phyloP scores from a whole-genome alignment of 2,329 filamentous ascomycete species.

The Malbranchea zuffiana region DNA sequence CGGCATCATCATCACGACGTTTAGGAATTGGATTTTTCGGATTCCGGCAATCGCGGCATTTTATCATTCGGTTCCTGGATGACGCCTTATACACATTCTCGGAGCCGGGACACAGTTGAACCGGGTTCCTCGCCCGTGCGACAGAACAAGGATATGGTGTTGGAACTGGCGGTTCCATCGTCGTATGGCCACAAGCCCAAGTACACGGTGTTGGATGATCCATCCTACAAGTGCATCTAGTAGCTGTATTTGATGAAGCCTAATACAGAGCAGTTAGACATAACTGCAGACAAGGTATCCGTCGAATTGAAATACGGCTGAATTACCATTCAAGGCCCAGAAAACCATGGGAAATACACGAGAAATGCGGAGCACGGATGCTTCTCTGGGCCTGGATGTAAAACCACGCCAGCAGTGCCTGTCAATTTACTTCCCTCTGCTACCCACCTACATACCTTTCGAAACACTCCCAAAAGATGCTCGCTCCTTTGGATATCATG shows the following conservation, averaged over 20 bases:
- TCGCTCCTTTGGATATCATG: too few species aligned
- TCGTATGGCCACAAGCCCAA: constrained; percentile 7
- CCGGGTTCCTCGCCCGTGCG: constrained; percentile 1
- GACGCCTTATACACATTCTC: constrained; percentile 4
- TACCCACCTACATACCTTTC: not conserved
- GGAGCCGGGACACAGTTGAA: constrained; percentile 1
- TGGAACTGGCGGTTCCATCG: not conserved
- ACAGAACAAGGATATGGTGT: not conserved
- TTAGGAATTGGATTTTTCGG: constrained; percentile 4
- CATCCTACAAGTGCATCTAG: constrained; percentile 2
- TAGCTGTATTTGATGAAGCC: not conserved
- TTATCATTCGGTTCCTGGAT: constrained; percentile 1
- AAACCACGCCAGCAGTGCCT: not conserved
- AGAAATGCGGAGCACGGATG: not conserved
- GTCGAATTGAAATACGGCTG: constrained; percentile 1
- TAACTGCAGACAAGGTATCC: not conserved
- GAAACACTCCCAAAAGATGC: not conserved
- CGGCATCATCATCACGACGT: constrained; percentile 3
- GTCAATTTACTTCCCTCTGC: not conserved
- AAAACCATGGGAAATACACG: not conserved
- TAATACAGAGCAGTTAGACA: constrained; percentile 2
- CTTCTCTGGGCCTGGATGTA: not conserved
- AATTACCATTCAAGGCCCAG: constrained; percentile 4
- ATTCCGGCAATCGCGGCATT: constrained; percentile 1
- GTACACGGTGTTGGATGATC: not conserved